phyloP scores from a whole-genome alignment of 2,329 filamentous ascomycete species.

The Ophiostoma sp. region DNA sequence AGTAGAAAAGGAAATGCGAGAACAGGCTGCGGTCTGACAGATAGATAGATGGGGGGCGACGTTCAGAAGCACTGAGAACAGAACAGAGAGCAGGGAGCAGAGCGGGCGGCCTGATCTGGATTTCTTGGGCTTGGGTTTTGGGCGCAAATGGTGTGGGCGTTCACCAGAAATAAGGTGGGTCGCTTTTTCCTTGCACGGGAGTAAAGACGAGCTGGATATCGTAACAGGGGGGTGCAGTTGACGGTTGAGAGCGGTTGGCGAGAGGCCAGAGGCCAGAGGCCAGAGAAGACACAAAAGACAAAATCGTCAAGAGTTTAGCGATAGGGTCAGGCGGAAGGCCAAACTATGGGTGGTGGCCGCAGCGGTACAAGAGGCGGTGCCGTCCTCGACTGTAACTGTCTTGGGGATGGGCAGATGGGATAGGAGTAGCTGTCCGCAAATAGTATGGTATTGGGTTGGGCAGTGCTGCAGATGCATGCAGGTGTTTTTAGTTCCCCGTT shows the following conservation, averaged over 20 bases:
- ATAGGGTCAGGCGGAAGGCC: neutral
- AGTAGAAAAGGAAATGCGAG: conserved; percentile 12
- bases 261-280: conserved; percentile 3
- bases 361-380: conserved; percentile 9
- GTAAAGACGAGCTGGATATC: neutral
- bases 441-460: conserved; percentile 16
- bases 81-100: conserved; percentile 9
- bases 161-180: neutral
- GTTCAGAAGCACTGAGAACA: neutral
- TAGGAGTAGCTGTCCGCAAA: neutral
- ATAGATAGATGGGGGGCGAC: conserved; percentile 1
- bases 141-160: neutral
- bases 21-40: conserved; percentile 9
- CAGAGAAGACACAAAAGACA: neutral
- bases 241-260: neutral
- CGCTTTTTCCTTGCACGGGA: conserved; percentile 1
- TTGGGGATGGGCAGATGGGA: neutral
- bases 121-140: conserved; percentile 8
- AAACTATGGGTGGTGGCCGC: neutral
- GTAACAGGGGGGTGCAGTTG: neutral
- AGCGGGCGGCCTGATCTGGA: neutral
- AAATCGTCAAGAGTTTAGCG: neutral
- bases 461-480: conserved; percentile 22
- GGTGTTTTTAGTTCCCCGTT: neutral
- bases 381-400: neutral